A percentile compares a stretch with the other conserved stretches of the same genome.
Conservation (phyloP, 306 rosid genomes). For the Quillaja saponaria region DNA sequence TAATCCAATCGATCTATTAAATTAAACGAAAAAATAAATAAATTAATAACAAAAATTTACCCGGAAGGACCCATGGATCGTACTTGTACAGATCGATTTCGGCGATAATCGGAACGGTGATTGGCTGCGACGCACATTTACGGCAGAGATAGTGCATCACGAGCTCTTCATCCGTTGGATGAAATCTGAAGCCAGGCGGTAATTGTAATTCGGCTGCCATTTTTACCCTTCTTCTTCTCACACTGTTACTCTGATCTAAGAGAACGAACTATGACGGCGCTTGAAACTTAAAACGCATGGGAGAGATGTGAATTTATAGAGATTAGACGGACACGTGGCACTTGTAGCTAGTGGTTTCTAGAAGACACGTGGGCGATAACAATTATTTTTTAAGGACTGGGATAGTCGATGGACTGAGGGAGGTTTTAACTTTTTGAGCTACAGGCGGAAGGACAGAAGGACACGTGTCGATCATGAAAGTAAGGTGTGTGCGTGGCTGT, state of each 20-base stretch:
- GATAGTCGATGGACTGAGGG: too few species aligned
- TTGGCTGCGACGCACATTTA: conserved; percentile 70
- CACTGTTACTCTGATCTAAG: too few species aligned
- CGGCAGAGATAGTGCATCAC: conserved; percentile 86
- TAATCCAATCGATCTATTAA: background rate
- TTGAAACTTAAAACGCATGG: conserved; percentile 69
- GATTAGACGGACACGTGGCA: conserved; percentile 47
- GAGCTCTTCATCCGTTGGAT: conserved; percentile 95
- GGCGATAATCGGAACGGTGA: conserved; percentile 78
- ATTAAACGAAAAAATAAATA: too few species aligned
- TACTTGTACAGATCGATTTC: conserved; percentile 87
- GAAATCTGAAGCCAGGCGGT: conserved; percentile 94
- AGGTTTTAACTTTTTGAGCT: too few species aligned
- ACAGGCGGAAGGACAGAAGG: too few species aligned
- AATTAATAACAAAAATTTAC: conserved; percentile 27
- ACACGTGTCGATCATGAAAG: conserved; percentile 52
- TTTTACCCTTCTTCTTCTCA: background rate
- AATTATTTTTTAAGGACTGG: conserved; percentile 16
- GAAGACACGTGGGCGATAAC: conserved; percentile 81
- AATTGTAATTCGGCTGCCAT: conserved; percentile 72
- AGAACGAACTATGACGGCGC: conserved; percentile 42
- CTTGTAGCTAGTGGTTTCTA: conserved; percentile 30
- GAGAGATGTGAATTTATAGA: conserved; percentile 58
- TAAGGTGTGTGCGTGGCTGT: conserved; percentile 51
- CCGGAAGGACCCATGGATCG: conserved; percentile 92